Conservation (phyloP, 2,329 filamentous ascomycete species). For the Fusarium sp. region DNA sequence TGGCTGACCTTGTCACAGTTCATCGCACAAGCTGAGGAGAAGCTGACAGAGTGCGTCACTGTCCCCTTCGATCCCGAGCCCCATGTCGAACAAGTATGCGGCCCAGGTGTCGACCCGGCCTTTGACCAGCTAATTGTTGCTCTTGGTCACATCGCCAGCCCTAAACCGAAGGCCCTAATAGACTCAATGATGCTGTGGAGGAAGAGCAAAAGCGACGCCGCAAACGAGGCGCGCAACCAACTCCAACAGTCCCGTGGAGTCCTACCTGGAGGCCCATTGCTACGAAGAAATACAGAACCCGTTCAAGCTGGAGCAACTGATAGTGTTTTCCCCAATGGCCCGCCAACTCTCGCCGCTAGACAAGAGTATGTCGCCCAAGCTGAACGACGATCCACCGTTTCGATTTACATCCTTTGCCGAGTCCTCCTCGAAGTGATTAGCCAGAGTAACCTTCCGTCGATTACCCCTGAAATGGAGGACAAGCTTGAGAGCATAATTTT, state of each 20-base stretch:
- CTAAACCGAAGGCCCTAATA: conserved; percentile 94
- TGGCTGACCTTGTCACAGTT: conserved; percentile 66
- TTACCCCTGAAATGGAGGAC: conserved; percentile 92
- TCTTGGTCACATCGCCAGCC: conserved; percentile 91
- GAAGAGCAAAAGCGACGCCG: conserved; percentile 93
- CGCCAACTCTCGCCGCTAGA: conserved; percentile 58
- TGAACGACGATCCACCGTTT: conserved; percentile 91
- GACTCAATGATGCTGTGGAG: conserved; percentile 99
- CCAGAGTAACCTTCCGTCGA: conserved; percentile 84
- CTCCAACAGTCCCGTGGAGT: conserved; percentile 64
- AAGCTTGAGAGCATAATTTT: conserved; percentile 97
- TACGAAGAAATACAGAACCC: conserved; percentile 82
- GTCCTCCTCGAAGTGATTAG: conserved; percentile 94
- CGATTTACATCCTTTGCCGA: conserved; percentile 94
- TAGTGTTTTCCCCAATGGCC: conserved; percentile 49
- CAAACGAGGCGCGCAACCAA: conserved; percentile 73
- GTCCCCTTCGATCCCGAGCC: conserved; percentile 84
- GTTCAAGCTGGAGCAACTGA: conserved; percentile 58
- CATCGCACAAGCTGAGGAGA: conserved; percentile 95
- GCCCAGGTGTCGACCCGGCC: conserved; percentile 84
- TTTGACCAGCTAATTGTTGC: conserved; percentile 97
- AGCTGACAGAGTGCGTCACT: conserved; percentile 89
- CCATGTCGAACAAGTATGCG: conserved; percentile 89
- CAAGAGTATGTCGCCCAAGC: conserved; percentile 82
- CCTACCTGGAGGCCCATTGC: conserved; percentile 61